These are phyloP conservation scores for Lolium multiflorum DNA, from an alignment of 176 grass and related monocot genomes.

Conservation along the genomic window DNA sequence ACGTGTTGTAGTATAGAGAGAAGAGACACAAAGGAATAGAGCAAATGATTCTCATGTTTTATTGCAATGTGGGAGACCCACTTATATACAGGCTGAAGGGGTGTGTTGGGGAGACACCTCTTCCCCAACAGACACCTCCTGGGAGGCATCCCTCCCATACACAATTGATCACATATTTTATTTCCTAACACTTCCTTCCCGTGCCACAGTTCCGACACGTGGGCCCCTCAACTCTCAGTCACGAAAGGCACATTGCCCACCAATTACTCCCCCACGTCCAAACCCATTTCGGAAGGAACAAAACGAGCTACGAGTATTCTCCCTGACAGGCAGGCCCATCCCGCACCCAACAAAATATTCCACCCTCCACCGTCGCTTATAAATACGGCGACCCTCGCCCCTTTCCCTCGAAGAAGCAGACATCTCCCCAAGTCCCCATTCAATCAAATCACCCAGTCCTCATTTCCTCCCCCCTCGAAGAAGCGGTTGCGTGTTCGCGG, in stretches of 20 bases:
- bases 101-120: no score
- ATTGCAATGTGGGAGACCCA: no score
- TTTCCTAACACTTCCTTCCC: no score
- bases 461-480: background rate
- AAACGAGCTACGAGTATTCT: background rate
- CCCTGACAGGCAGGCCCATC: background rate
- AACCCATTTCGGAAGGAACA: background rate
- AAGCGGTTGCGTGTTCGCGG: conserved; percentile 53
- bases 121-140: no score
- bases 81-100: no score
- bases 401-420: conserved; percentile 22
- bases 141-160: no score
- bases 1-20: no score
- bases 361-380: background rate
- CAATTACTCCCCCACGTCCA: background rate
- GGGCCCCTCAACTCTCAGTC: background rate
- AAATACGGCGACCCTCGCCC: background rate
- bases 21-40: no score
- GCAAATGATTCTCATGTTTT: no score
- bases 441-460: conserved; percentile 26
- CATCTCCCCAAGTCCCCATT: background rate
- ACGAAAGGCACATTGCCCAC: background rate
- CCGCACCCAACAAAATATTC: background rate
- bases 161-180: no score
- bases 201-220: background rate